Percentiles rank a stretch among this genome's conserved stretches.
phyloP scores from a whole-genome alignment of 768 basidiomycete genomes.

The Russula griseocarnosa region DNA sequence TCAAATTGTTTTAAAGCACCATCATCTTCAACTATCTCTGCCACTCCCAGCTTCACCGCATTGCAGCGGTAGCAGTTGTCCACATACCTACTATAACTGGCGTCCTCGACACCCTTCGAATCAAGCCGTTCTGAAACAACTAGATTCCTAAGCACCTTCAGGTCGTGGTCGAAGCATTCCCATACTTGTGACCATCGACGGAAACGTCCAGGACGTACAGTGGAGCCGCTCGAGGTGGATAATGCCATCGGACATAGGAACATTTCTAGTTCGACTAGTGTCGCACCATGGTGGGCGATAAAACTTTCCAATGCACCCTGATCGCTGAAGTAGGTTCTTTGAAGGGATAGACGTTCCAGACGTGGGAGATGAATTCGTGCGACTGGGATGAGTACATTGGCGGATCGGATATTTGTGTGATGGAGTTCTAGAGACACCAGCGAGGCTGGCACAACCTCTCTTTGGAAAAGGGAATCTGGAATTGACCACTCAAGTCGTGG shows the following conservation, averaged over 20 bases:
- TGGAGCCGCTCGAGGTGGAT: not conserved
- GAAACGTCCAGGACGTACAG: not conserved
- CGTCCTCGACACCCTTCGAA: conserved; percentile 13
- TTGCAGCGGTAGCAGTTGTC: not conserved
- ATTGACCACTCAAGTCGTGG: not conserved
- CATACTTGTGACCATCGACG: conserved; percentile 14
- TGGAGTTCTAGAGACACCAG: conserved; percentile 15
- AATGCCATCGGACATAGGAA: conserved; percentile 15
- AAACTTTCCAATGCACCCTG: conserved; percentile 1
- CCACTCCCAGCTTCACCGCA: not conserved
- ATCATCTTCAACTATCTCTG: not conserved
- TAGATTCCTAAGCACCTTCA: conserved; percentile 9
- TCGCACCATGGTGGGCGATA: conserved; percentile 14
- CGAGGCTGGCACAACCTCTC: conserved; percentile 1
- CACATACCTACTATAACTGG: conserved; percentile 4
- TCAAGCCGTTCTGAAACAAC: conserved; percentile 13
- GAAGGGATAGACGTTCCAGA: conserved; percentile 9
- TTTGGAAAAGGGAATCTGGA: not conserved
- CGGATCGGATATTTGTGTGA: conserved; percentile 3
- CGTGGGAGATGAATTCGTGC: conserved; percentile 5
- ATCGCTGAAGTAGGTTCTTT: conserved; percentile 8
- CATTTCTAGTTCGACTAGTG: conserved; percentile 6
- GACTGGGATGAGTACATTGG: not conserved
- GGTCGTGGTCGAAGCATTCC: not conserved
- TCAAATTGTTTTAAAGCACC: not conserved